A percentile compares a stretch with the other conserved stretches of the same genome.
Conservation (phyloP, 1,139 yeast species). For the Citeromyces hawaiiensis region DNA sequence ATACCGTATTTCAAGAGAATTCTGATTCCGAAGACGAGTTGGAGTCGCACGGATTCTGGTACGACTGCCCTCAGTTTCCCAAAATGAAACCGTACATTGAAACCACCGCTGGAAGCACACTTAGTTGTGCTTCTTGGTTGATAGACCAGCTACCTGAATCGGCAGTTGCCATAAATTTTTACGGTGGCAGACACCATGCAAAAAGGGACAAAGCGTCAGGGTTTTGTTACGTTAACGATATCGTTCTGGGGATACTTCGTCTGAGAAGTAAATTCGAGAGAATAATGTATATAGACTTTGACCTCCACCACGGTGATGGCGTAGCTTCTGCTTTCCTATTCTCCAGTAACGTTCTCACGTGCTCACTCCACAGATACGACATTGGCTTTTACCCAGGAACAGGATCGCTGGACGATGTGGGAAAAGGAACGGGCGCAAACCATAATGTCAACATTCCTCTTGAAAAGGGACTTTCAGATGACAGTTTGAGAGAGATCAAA, state of each 20-base stretch:
- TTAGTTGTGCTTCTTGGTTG: constrained; percentile 10
- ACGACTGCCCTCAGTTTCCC: constrained; percentile 58
- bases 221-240: constrained; percentile 90
- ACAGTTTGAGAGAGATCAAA: constrained; percentile 75
- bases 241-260: constrained; percentile 77
- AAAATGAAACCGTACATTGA: constrained; percentile 35
- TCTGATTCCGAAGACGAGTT: constrained; percentile 13
- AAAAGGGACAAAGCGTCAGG: constrained; percentile 92
- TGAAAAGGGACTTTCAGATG: constrained; percentile 93
- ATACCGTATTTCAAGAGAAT: constrained; percentile 22
- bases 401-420: constrained; percentile 77
- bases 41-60: constrained; percentile 26
- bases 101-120: constrained; percentile 43
- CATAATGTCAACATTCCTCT: constrained; percentile 88
- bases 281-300: constrained; percentile 88
- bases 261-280: constrained; percentile 78
- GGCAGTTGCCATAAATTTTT: constrained; percentile 94
- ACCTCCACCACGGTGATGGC: constrained; percentile 96
- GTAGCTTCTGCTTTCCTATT: constrained; percentile 96
- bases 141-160: neutral
- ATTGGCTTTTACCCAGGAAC: constrained; percentile 90
- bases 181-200: constrained; percentile 96
- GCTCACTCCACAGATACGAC: constrained; percentile 91
- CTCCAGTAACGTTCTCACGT: constrained; percentile 91
- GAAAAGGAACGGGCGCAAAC: constrained; percentile 78